Base-by-base conservation (phyloP, 371 early-diverging fungal species). In the Haplosporangium sp. region DNA sequence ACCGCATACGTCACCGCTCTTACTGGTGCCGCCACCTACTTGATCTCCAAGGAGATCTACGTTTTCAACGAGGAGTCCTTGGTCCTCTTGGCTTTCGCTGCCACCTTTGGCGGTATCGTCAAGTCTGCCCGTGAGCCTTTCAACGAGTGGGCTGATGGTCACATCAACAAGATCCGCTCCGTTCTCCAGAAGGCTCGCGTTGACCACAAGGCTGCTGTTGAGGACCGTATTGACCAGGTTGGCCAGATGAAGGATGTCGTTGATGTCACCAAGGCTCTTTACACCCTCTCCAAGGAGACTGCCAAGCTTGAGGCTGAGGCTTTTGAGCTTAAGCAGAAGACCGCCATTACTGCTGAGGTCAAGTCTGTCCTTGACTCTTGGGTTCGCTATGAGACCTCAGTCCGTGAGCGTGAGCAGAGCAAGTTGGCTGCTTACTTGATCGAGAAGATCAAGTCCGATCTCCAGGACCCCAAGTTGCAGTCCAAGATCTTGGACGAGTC, bases 11-110 rank as follows among this genome's bases (percentile, higher is more conserved):
- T 97, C 82, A 93, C 96, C 66, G 87, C 93, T 48, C 88, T 91
- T 63, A 90, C 96, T 59, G 95, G 96, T 77, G 85, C 94, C 66
- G 92, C 97, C 56, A 93, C 97, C 56, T 94, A 91, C 84, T 86
- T 94, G 71, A 91, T 98, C 82, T 93, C 97, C 76, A 97, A 98
- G 92, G 98, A 97, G 86, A 93, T 98, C 84, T 98, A 97, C 86
- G 91, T 97, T 64, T 83, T 97, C 78, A 97, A 97, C 86, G 96
- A 94, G 82, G 98, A 98, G 86, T 90, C 96, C 57, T 86, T 97
- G 69, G 94, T 97, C 62, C 85, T 96, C 72, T 83, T 92, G 52
- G 88, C 93, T 35, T 87, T 90, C 72, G 72, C 75, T 57, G 86
- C 86, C 65, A 85, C 90, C 13, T 91, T 91, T 62, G 89, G 86